Evolutionary conservation across 306 rosid genomes (phyloP).

Genomic region (Sechiopsis laciniata): DNA sequence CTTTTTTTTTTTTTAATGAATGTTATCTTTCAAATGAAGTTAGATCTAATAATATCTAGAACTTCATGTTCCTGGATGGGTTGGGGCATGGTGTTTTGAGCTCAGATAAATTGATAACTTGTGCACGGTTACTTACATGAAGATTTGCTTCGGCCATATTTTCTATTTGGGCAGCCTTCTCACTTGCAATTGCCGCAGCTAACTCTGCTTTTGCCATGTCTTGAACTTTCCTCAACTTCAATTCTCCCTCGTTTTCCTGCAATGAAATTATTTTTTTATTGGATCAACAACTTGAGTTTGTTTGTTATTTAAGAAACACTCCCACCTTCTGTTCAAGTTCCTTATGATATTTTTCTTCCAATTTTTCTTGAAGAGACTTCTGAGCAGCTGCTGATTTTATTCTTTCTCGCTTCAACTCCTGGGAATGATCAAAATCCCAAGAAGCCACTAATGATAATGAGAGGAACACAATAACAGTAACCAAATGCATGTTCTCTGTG

Average conservation of each 20-base stretch:
- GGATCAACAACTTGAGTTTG: conserved; percentile 25
- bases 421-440: conserved; percentile 20
- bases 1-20: not conserved
- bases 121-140: conserved; percentile 50
- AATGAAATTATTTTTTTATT: conserved; percentile 20
- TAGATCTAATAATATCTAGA: not conserved
- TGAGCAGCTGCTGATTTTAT: conserved; percentile 78
- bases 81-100: not conserved
- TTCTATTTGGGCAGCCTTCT: conserved; percentile 84
- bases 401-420: conserved; percentile 85
- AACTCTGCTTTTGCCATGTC: conserved; percentile 77
- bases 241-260: conserved; percentile 69
- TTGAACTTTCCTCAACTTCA: conserved; percentile 41
- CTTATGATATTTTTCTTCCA: conserved; percentile 66
- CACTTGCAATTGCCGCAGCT: conserved; percentile 71
- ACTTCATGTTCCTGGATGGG: not conserved
- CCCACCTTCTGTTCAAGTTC: conserved; percentile 80
- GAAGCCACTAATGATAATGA: not conserved
- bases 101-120: not conserved
- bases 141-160: conserved; percentile 85
- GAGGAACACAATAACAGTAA: conserved; percentile 3
- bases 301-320: conserved; percentile 18
- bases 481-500: not conserved
- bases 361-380: conserved; percentile 71
- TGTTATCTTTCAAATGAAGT: not conserved